Conservation (phyloP, 176 grass and related monocot genomes). For the Rhynchospora pubera region DNA sequence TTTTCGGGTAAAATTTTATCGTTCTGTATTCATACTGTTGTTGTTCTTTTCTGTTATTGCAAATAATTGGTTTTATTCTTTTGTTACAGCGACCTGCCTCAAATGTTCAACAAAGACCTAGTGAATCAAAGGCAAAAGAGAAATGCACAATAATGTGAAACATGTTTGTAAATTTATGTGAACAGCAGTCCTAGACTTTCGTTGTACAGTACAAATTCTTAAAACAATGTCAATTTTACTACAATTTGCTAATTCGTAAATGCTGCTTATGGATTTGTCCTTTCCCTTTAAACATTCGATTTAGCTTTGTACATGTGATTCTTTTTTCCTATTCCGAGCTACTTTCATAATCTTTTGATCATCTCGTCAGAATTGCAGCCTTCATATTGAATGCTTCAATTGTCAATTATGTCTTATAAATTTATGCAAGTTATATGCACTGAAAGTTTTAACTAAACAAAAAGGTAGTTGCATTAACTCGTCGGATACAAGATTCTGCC, state of each 20-base stretch:
- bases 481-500: background rate
- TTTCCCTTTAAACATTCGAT: background rate
- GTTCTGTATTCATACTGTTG: background rate
- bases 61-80: background rate
- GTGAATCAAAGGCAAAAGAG: slow-evolving; percentile 58
- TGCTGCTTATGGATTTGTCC: background rate
- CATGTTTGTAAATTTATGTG: slow-evolving; percentile 49
- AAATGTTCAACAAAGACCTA: slow-evolving; percentile 22
- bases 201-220: slow-evolving; percentile 17
- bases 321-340: background rate
- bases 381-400: background rate
- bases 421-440: background rate
- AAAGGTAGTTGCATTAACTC: background rate
- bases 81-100: slow-evolving; percentile 30
- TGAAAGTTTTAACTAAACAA: background rate
- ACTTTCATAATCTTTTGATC: background rate
- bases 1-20: background rate
- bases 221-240: slow-evolving; percentile 11
- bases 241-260: slow-evolving; percentile 15
- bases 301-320: background rate
- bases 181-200: slow-evolving; percentile 17
- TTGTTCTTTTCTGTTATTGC: background rate
- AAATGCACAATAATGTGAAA: slow-evolving; percentile 72
- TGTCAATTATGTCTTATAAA: background rate
- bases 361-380: background rate